Evolutionary conservation across 768 basidiomycete genomes (phyloP).

Genomic region (Serendipita sp.): DNA sequence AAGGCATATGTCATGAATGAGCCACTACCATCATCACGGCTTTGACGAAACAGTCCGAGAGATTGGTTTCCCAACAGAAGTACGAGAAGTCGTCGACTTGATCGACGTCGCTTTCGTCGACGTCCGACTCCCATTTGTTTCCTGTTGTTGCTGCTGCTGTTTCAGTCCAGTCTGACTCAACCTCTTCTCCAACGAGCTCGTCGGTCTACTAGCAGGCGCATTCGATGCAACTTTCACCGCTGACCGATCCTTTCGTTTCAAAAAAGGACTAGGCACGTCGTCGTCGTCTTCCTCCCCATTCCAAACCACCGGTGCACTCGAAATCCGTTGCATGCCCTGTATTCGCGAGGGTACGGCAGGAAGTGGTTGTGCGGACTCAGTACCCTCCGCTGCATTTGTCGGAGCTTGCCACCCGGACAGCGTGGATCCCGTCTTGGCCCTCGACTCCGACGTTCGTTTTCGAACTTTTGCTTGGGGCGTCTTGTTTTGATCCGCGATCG

Average conservation of each 20-base stretch:
- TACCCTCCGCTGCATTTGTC: neutral
- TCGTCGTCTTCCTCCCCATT: slow-evolving; percentile 50
- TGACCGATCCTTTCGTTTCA: slow-evolving; percentile 35
- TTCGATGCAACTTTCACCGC: neutral
- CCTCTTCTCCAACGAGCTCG: neutral
- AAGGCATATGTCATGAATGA: too few relatives aligned
- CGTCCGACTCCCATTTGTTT: neutral
- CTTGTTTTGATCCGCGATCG: neutral
- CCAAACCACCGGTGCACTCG: slow-evolving; percentile 10
- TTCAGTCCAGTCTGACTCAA: neutral
- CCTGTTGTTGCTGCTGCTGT: neutral
- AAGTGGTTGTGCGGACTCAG: neutral
- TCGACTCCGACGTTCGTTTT: neutral
- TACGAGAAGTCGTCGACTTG: neutral
- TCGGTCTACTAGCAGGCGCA: neutral
- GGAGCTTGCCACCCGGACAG: too few relatives aligned
- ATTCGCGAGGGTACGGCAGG: neutral
- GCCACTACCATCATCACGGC: neutral
- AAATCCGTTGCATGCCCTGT: neutral
- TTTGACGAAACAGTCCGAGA: slow-evolving; percentile 2
- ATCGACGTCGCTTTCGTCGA: neutral
- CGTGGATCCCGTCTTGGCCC: slow-evolving; percentile 42
- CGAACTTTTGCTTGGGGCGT: neutral
- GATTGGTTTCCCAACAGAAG: neutral
- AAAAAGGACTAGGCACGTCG: slow-evolving; percentile 72